Percentiles rank a stretch among this genome's conserved stretches.
These are phyloP conservation scores for Cyberlindnera subsufficiens DNA, from an alignment of 805 yeast species.

Conservation along the genomic window DNA sequence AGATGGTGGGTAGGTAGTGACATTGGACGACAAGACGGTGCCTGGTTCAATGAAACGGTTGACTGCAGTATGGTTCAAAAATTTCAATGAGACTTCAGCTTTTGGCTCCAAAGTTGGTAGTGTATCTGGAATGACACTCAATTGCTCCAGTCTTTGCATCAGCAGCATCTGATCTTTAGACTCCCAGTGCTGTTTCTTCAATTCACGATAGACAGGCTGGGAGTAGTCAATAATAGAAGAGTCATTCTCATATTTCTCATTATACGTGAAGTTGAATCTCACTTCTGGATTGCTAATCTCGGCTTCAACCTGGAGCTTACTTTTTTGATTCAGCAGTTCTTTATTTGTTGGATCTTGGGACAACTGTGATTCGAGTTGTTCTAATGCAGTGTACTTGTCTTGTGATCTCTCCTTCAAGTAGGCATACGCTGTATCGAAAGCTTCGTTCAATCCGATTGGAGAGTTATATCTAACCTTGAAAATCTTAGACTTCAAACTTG, in stretches of 20 bases:
- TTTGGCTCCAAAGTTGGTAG: slow-evolving; percentile 81
- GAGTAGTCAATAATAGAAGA: slow-evolving; percentile 53
- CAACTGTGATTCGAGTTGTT: slow-evolving; percentile 27
- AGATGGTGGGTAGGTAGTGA: slow-evolving; percentile 71
- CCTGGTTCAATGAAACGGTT: slow-evolving; percentile 80
- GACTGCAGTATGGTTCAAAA: slow-evolving; percentile 61
- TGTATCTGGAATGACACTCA: slow-evolving; percentile 88
- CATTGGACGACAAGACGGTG: slow-evolving; percentile 60
- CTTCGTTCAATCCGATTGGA: slow-evolving; percentile 65
- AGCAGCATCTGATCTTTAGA: slow-evolving; percentile 61
- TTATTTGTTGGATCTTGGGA: slow-evolving; percentile 11
- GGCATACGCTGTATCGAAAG: slow-evolving; percentile 65
- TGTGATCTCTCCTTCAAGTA: slow-evolving; percentile 46
- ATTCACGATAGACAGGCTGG: slow-evolving; percentile 74
- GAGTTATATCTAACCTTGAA: slow-evolving; percentile 52
- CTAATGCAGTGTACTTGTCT: slow-evolving; percentile 34
- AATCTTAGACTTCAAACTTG: slow-evolving; percentile 37
- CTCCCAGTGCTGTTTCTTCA: slow-evolving; percentile 70
- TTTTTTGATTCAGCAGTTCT: slow-evolving; percentile 20
- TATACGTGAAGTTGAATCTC: slow-evolving; percentile 52
- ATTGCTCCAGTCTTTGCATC: slow-evolving; percentile 88
- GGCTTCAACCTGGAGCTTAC: slow-evolving; percentile 45
- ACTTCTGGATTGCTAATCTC: slow-evolving; percentile 84
- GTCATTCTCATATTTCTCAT: slow-evolving; percentile 31
- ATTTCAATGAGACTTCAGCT: slow-evolving; percentile 69